These are phyloP conservation scores for Mortierella sp. DNA, from an alignment of 371 early-diverging fungal genomes.

Conservation along the genomic window DNA sequence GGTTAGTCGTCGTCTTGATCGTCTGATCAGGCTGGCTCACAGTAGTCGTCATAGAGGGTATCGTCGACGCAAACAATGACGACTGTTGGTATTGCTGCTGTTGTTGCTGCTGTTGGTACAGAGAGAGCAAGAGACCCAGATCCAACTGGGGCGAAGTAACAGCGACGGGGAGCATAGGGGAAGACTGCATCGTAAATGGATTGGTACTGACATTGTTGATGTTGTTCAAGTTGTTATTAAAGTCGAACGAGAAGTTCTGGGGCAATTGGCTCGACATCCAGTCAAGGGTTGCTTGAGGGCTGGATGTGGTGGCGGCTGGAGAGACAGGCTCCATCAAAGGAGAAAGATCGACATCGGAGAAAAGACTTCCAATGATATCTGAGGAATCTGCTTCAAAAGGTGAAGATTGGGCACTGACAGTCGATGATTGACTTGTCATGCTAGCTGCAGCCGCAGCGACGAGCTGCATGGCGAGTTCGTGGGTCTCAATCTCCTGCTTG, in stretches of 20 bases:
- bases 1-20: constrained; percentile 15
- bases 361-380: constrained; percentile 36
- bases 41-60: neutral
- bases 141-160: constrained; percentile 40
- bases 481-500: constrained; percentile 35
- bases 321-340: constrained; percentile 35
- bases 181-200: constrained; percentile 10
- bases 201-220: neutral
- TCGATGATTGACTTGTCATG: constrained; percentile 24
- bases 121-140: constrained; percentile 34
- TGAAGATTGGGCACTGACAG: constrained; percentile 24
- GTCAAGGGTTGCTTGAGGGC: constrained; percentile 25
- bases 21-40: neutral
- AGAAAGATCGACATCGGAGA: constrained; percentile 52
- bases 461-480: constrained; percentile 48
- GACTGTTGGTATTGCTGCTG: constrained; percentile 22
- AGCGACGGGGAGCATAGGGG: constrained; percentile 26
- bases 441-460: constrained; percentile 43
- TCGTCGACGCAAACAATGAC: constrained; percentile 13
- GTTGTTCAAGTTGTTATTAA: constrained; percentile 16
- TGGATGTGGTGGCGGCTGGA: constrained; percentile 25
- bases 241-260: constrained; percentile 41
- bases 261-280: constrained; percentile 19
- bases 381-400: constrained; percentile 29
- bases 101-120: constrained; percentile 31